Evolutionary conservation across 139 green algal species (phyloP).

Genomic region (Haematococcus sp.): DNA sequence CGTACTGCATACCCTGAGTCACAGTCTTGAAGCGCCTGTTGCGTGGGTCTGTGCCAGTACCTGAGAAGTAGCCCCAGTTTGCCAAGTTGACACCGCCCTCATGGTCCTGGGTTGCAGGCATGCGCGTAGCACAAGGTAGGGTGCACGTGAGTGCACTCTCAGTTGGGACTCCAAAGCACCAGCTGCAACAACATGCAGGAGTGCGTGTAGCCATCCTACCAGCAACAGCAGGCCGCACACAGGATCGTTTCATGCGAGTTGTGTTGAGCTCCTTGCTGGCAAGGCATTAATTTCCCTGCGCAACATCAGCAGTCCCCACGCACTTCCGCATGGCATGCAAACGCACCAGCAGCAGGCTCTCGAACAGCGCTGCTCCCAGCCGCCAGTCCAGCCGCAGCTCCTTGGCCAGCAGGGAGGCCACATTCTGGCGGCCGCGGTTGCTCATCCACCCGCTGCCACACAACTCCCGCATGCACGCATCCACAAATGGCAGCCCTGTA

Average conservation of each 20-base stretch:
- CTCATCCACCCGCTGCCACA: slow-evolving; percentile 75
- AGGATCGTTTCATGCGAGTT: too few relatives aligned
- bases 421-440: slow-evolving; percentile 75
- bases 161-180: too few relatives aligned
- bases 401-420: slow-evolving; percentile 52
- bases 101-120: too few relatives aligned
- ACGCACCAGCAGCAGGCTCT: slow-evolving; percentile 53
- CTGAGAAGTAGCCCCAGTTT: slow-evolving; percentile 65
- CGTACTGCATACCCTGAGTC: slow-evolving; percentile 58
- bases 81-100: slow-evolving; percentile 66
- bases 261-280: too few relatives aligned
- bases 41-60: slow-evolving; percentile 43
- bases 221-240: too few relatives aligned
- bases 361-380: slow-evolving; percentile 63
- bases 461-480: slow-evolving; percentile 87
- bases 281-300: too few relatives aligned
- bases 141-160: too few relatives aligned
- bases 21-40: slow-evolving; percentile 57
- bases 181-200: too few relatives aligned
- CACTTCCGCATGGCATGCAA: too few relatives aligned
- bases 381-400: slow-evolving; percentile 77
- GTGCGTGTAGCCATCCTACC: too few relatives aligned
- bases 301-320: too few relatives aligned
- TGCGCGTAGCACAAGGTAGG: too few relatives aligned
- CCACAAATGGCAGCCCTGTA: slow-evolving; percentile 81